Evolutionary conservation across 345 rosid species (phyloP), one percentile per base, ranked within the genome.

Genomic region (Heritiera littoralis): DNA sequence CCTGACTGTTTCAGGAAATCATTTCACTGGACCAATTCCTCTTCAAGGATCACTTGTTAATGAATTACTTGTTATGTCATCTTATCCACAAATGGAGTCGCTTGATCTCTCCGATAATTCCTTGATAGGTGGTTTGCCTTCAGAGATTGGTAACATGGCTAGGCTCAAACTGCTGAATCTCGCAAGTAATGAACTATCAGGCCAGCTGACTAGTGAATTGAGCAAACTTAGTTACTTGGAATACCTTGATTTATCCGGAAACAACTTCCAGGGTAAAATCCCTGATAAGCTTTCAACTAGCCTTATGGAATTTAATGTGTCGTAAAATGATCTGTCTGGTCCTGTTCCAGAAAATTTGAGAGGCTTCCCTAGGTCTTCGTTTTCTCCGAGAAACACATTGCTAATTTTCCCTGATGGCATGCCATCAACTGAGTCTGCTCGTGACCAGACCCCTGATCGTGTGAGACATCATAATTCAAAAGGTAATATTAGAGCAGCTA

Each of bases 61-160:
- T 75, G 94, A 88, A 82, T 86, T 93, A 58, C 66, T 90, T 78
- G 80, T 80, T 75, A 43, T 88, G 78, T 87, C 84, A 74, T 76
- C 86, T 75, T 76, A 68, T 79, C 87, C 90, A 40, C 87, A 40
- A 43, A 82, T 93, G 91, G 97, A 91, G 85, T 91, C 79, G 81
- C 97, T 93, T 79, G 97, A 95, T 86, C 97, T 95, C 78, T 95
- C 98, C 12, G 65, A 88, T 70, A 95, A 95, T 85, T 88, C 87
- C 73, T 85, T 95, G 78, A 77, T 80, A 14, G 97, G 95, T 72
- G 67, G 74, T 67, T 84, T 95, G 82, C 90, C 95, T 59, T 84
- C 89, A 9, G 91, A 86, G 65, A 84, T 93, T 52, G 94, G 98
- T 74, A 82, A 89, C 75, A 56, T 90, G 84, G 94, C 74, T 55